Conservation (phyloP, 2,329 filamentous ascomycete genomes). For the Colletotrichum salicis region DNA sequence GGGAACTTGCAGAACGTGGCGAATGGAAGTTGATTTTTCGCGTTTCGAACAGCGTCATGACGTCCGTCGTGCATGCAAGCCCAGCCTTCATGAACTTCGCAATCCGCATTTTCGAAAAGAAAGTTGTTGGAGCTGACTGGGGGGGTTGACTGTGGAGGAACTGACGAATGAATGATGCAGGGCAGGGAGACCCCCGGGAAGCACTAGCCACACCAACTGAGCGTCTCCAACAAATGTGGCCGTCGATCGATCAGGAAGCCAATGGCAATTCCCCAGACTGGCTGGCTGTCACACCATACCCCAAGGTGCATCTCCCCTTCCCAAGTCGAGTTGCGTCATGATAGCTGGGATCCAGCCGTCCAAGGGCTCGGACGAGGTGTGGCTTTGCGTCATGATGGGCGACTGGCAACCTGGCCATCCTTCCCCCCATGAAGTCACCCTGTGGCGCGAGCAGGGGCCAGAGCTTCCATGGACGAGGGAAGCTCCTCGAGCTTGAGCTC, state of each 20-base stretch:
- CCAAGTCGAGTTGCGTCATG: constrained; percentile 37
- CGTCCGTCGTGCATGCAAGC: constrained; percentile 24
- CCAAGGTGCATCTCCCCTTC: constrained; percentile 22
- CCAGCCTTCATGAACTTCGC: constrained; percentile 24
- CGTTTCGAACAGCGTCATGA: constrained; percentile 35
- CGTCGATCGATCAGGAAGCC: constrained; percentile 45
- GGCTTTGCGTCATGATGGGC: constrained; percentile 39
- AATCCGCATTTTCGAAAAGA: constrained; percentile 29
- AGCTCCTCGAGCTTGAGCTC: constrained; percentile 32
- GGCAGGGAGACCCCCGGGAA: constrained; percentile 30
- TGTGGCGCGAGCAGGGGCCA: constrained; percentile 35
- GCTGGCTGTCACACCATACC: constrained; percentile 35
- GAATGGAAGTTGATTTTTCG: constrained; percentile 18
- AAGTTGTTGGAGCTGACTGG: constrained; percentile 20
- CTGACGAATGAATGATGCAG: constrained; percentile 36
- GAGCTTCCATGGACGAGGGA: constrained; percentile 13
- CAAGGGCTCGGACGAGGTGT: constrained; percentile 35
- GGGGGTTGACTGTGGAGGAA: constrained; percentile 28
- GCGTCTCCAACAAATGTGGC: constrained; percentile 37
- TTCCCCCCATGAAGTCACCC: constrained; percentile 35
- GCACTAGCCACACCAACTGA: constrained; percentile 33
- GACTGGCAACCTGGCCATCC: constrained; percentile 6
- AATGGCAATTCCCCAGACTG: constrained; percentile 27
- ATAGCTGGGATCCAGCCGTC: constrained; percentile 28
- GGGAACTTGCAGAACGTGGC: constrained; percentile 12